Evolutionary conservation across 139 green algal species (phyloP), one percentile per base, ranked within the genome.

Genomic region (Nannochloris sp.): DNA sequence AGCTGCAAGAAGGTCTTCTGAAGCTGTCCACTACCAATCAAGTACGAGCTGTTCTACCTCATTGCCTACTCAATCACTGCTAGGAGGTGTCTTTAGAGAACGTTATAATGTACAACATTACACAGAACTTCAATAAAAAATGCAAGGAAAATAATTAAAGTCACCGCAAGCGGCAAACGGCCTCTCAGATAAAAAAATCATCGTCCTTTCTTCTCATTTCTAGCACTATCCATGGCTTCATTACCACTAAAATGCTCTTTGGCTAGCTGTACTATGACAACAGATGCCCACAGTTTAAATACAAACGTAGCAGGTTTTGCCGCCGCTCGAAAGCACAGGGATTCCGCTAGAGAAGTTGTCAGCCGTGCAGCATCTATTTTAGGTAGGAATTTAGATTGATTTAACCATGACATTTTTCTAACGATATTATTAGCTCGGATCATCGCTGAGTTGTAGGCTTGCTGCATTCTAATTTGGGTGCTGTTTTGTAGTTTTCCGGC

Each of bases 341-440:
- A 55, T 27, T 82, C 75, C 3, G 72, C 75, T 35, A 82, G 61
- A 4, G 58, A 73, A 5, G 68, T 38, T 0, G 72, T 78, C 25
- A 82, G 51, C 1, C 73, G 59, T 2, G 35, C 51, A 12, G 73
- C 51, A 44, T 75, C 58, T 1, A n/a, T 33, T 2, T n/a, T n/a
- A n/a, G n/a, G n/a, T n/a, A n/a, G n/a, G n/a, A n/a, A n/a, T n/a
- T 58, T 45, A 4, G 57, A 59, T 33, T 53, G 55, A 15, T 36
- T 33, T 6, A 80, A 33, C 72, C 72, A 80, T 15, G 31, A 33
- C 36, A 68, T 87, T 12, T 46, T 32, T 55, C 89, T 75, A n/a
- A 90, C 87, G 29, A 83, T 84, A 14, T 83, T 82, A 71, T 88
- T 86, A 3, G 75, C 80, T 54, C 86, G 70, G 3, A 64, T 76